Percentiles rank a stretch among this genome's conserved stretches.
These are phyloP conservation scores for Kwoniella sp. DNA, from an alignment of 768 basidiomycete species.

Conservation along the genomic window DNA sequence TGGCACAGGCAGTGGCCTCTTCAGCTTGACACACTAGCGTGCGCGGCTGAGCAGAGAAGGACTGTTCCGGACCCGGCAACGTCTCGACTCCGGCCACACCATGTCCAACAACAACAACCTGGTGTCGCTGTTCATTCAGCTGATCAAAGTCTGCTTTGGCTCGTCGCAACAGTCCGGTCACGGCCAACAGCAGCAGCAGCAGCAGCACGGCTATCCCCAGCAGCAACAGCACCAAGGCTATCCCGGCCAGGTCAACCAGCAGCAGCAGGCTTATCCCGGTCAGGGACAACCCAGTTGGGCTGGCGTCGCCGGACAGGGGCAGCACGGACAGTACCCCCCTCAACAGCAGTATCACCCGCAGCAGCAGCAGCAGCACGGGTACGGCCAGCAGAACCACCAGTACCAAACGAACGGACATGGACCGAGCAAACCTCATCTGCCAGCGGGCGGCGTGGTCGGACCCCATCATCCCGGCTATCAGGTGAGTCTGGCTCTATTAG, in stretches of 20 bases:
- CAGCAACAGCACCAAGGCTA: conserved; percentile 25
- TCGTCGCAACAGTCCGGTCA: conserved; percentile 9
- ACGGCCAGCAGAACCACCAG: too few relatives aligned
- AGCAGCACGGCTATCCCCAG: conserved; percentile 30
- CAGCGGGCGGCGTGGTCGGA: conserved; percentile 36
- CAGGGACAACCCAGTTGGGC: conserved; percentile 20
- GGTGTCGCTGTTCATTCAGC: conserved; percentile 1
- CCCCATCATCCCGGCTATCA: conserved; percentile 32
- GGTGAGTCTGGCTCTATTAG: conserved; percentile 14
- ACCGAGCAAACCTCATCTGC: conserved; percentile 25
- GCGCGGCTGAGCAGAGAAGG: too few relatives aligned
- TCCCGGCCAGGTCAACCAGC: conserved; percentile 14
- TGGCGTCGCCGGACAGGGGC: conserved; percentile 17
- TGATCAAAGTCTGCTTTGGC: conserved; percentile 11
- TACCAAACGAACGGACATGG: conserved; percentile 11
- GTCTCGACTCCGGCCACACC: too few relatives aligned
- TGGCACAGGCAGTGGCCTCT: too few relatives aligned
- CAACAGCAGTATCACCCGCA: conserved; percentile 18
- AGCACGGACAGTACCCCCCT: conserved; percentile 19
- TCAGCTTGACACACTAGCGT: too few relatives aligned
- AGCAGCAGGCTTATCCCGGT: conserved; percentile 30
- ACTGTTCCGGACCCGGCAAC: too few relatives aligned
- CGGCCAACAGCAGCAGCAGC: conserved; percentile 32
- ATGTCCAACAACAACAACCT: conserved; percentile 4
- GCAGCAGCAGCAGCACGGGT: conserved; percentile 21